These are phyloP conservation scores for Plantago elongata DNA, from an alignment of 257 asterid genomes.

Conservation along the genomic window DNA sequence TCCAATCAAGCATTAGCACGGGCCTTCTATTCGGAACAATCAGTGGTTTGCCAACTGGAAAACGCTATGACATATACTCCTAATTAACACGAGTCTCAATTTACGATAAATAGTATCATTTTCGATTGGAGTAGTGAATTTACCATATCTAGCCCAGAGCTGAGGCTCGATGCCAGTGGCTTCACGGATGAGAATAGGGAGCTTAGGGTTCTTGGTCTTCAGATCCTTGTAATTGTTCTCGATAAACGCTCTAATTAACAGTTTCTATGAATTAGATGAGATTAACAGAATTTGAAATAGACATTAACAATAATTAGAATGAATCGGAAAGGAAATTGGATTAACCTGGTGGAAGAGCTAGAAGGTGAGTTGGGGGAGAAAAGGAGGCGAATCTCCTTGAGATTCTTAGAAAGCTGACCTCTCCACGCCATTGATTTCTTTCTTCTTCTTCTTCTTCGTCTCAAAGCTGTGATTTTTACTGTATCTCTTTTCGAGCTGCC, in stretches of 20 bases:
- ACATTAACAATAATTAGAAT: not conserved
- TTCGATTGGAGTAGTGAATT: not conserved
- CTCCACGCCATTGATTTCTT: slow-evolving; percentile 74
- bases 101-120: no score
- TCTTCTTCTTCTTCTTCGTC: slow-evolving; percentile 6
- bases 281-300: not conserved
- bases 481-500: not conserved
- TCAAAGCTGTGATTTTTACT: not conserved
- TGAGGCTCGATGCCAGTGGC: slow-evolving; percentile 76
- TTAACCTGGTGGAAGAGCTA: slow-evolving; percentile 69
- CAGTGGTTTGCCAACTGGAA: no score
- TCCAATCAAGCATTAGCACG: no score
- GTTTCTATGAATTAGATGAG: not conserved
- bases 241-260: slow-evolving; percentile 45
- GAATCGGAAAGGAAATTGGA: not conserved
- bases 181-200: slow-evolving; percentile 87
- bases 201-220: slow-evolving; percentile 78
- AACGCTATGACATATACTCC: no score
- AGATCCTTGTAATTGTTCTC: slow-evolving; percentile 84
- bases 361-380: slow-evolving; percentile 62
- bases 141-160: slow-evolving; percentile 97
- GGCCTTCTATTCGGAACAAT: no score
- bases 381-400: slow-evolving; percentile 82
- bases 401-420: slow-evolving; percentile 62
- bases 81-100: no score